Base-by-base conservation (phyloP, 2,329 filamentous ascomycete species). In the Botrytis sinoallii region DNA sequence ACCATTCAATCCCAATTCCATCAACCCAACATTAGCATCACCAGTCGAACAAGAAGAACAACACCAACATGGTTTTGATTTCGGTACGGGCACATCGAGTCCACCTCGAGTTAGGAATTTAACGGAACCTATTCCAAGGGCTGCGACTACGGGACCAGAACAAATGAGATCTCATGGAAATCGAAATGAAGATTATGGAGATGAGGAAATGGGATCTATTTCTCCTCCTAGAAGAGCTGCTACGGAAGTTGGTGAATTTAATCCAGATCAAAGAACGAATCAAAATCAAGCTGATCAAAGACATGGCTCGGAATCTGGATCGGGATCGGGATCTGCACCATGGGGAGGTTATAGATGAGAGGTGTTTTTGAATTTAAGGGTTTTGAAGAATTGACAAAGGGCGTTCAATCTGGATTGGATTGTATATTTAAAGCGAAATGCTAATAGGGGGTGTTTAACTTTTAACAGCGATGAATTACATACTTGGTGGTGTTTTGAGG, bases 241-340 rank as follows among this genome's bases (percentile, higher is more conserved):
- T 14, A 63, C 32, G 9, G 70, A 71, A 65, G 35, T 52, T 44
- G 70, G 70, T 32, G 70, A 44, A 14, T 38, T 71, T n/a, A n/a
- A 32, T 29, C 9, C 35, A 29, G 8, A 25, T 55, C 46, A 18
- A 25, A 42, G 65, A 55, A 16, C 25, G 12, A 35, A 29, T 55
- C 22, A 20, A 40, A 29, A 55, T 42, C 65, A 68, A n/a, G 46
- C 25, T 55, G 46, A 55, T 42, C 46, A 40, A 68, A 68, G 46
- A 42, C 3, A 68, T n/a, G 65, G 25, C 10, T 55, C 65, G 12
- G 46, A 35, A 16, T 67, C 64, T 29, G 64, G 32, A 20, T 67
- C 32, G 6, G 64, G 44, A 25, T n/a, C 5, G 3, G 29, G 29
- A 25, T 52, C 64, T 38, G 29, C 32, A 16, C 65, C 65, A 29